Evolutionary conservation across 805 yeast species (phyloP), one percentile per base, ranked within the genome.

Genomic region (Suhomyces prunicola): DNA sequence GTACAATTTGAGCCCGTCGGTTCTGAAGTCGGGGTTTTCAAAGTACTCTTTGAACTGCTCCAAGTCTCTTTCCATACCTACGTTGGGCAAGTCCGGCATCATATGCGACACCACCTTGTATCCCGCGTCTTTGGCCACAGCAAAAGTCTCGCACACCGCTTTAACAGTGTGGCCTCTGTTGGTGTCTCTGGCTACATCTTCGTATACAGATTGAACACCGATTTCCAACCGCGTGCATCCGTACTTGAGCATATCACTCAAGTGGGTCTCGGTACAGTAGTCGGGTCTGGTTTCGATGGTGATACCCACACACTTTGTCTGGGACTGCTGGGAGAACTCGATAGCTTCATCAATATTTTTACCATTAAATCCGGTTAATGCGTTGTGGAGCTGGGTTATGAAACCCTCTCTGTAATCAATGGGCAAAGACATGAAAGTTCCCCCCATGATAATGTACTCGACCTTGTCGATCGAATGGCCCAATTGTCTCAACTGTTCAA

Each of bases 11-110:
- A 94, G 79, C 36, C 99, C 99, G 68, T 94, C 99, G 2, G 99
- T 94, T 70, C 99, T 82, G 72, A 94, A 94, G 27, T 84, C 96
- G 1, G 99, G 99, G 68, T 90, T 94, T 63, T 93, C 98, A 67
- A 94, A 94, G 74, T 94, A 94, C 69, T 94, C 99, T 64, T 87
- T 84, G 67, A 94, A 94, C 73, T 94, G 99, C 65, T 91, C 97
- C 54, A 93, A 75, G 68, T 94, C 99, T 68, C 99, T 83, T 72
- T 94, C 99, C 96, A 93, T 90, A 17, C 98, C 99, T 54, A 94
- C 97, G 65, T 94, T 94, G 15, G 99, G 99, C 63, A 94, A 78
- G 76, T 94, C 99, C 13, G 99, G 99, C 99, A 94, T 94, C 99
- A 94, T 94, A 73, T 94, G 99, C 59, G 96, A 86, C 23, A 94